These are phyloP conservation scores for Plasmodium falciparum DNA, from an alignment of 169 alveolate genomes.

Conservation along the genomic window DNA sequence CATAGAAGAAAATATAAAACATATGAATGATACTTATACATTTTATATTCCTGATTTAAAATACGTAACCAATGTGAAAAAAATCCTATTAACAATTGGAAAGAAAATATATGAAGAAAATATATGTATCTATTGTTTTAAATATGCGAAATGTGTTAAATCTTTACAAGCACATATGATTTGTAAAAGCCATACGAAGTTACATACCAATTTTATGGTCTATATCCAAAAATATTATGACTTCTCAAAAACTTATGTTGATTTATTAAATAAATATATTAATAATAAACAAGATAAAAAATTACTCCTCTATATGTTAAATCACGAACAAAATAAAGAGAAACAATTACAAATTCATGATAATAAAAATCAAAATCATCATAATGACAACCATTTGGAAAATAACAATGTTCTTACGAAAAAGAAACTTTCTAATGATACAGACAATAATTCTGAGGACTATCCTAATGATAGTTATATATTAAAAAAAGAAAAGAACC, in stretches of 20 bases:
- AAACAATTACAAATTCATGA: background rate
- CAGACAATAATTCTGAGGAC: background rate
- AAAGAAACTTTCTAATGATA: background rate
- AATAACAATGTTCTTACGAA: background rate
- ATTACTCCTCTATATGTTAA: constrained; percentile 37
- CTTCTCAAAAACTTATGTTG: constrained; percentile 74
- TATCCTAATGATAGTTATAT: background rate
- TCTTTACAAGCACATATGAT: constrained; percentile 68
- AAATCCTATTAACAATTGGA: constrained; percentile 75
- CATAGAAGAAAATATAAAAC: constrained; percentile 78
- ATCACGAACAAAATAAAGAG: constrained; percentile 9
- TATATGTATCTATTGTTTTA: constrained; percentile 79
- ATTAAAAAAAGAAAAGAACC: background rate
- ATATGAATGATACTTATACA: constrained; percentile 79
- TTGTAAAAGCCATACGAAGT: constrained; percentile 75
- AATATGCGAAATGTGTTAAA: constrained; percentile 54
- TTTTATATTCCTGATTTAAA: constrained; percentile 75
- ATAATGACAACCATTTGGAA: background rate
- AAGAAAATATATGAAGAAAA: constrained; percentile 82
- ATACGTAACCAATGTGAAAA: constrained; percentile 63
- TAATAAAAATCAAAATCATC: background rate
- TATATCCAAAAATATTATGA: constrained; percentile 76
- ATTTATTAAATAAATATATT: constrained; percentile 67
- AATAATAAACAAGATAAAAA: constrained; percentile 63
- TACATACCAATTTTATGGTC: constrained; percentile 43